Evolutionary conservation across 257 asterid genomes (phyloP), one percentile per base, ranked within the genome.

Genomic region (Buddleja alternifolia): DNA sequence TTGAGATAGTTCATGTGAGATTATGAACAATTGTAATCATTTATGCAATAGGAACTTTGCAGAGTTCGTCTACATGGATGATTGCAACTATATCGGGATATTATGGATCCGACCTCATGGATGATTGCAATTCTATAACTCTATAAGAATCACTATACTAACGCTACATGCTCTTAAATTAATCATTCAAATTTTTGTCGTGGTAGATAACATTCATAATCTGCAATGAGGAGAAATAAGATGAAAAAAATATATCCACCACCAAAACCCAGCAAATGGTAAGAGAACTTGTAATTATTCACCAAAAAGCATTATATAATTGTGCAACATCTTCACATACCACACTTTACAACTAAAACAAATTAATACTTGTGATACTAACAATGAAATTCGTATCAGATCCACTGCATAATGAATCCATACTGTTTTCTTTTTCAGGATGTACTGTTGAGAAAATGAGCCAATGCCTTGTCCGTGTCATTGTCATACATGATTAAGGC

Each of bases 381-480:
- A 17, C 58, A 41, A 48, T 67, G 7, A 20, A 51, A 67, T 67
- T 62, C 5, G 34, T 29, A 29, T 7, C 21, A 45, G 15, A 34
- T 50, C 23, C 21, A 45, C n/a, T 42, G 51, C 9, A 58, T 40
- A 40, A 40, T 40, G 16, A 29, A 29, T 29, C 2, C 34, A n/a
- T n/a, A n/a, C n/a, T n/a, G n/a, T n/a, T 29, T 29, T 29, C 5
- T 29, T 5, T 25, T 56, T 81, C 67, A 87, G 46, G 96, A 69
- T 16, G 96, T 36, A 66, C 57, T 72, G 77, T 81, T 90, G 50
- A 94, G 94, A 71, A 92, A 87, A 78, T 87, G 87, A 25, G 97
- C 96, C 82, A 90, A 68, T 3, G 99, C 99, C 81, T 87, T 91
- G 74, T 88, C 91, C 0, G 94, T 88, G 62, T 91, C 96, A 47